Evolutionary conservation across 2,329 filamentous ascomycete species (phyloP), one percentile per base, ranked within the genome.

Genomic region (Penicillium thymicola): DNA sequence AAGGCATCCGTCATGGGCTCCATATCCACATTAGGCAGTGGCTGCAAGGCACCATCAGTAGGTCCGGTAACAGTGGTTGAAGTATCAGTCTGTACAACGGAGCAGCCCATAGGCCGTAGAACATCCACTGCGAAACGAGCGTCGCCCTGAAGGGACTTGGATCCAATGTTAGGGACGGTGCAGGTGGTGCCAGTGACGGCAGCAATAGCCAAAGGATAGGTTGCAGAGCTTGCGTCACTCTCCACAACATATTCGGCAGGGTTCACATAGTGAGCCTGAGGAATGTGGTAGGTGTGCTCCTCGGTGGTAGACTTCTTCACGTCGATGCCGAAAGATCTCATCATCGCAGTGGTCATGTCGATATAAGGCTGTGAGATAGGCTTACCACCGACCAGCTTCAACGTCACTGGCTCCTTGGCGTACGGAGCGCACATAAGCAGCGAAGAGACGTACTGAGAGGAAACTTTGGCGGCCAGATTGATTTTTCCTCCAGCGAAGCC

Each of bases 1-100:
- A 99, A 99, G 47, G 94, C 94, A 75, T 99, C 94, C 0, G 94
- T 99, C 94, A 99, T 99, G 1, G 93, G 89, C 73, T 97, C 94
- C 94, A 99, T 99, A 69, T 99, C 92, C 28, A 99, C 86, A 57
- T 93, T 88, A 18, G 86, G 78, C 13, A 99, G 78, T 0, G 90
- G 88, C 65, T 86, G 86, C 38, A 99, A 78, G 16, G 82, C 76
- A 11, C 94, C 93, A 54, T 81, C 75, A 2, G 83, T 76, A n/a
- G 94, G 94, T 1, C 94, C 94, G 9, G 89, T 96, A 9, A 99
- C 94, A 0, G 92, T 97, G 1, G 94, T 99, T 1, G 92, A 95
- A 18, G 82, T 86, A 52, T 85, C 85, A 0, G 89, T 90, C 75
- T 99, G 94, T 64, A 90, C 82, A 6, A 99, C 94, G 3, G 80